Conservation (phyloP, 805 yeast species). For the Komagataella kurtzmanii region DNA sequence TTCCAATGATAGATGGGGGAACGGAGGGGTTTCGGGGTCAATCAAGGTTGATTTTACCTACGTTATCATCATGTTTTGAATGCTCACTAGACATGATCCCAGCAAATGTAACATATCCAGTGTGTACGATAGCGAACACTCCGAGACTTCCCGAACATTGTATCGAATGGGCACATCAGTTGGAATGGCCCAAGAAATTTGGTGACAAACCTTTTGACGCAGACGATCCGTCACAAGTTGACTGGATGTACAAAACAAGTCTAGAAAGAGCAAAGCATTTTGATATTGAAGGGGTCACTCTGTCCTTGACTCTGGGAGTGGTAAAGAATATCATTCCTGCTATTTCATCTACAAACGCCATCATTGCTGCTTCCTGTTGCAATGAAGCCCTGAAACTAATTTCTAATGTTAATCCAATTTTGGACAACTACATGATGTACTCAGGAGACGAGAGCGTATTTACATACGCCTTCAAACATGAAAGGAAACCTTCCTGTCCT, state of each 20-base stretch:
- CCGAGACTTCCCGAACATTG: constrained; percentile 95
- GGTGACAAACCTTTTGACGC: constrained; percentile 42
- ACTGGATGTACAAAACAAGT: constrained; percentile 46
- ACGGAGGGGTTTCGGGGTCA: constrained; percentile 93
- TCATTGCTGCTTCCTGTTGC: constrained; percentile 81
- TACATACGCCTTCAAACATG: constrained; percentile 26
- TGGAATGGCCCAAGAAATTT: constrained; percentile 53
- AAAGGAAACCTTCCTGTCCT: constrained; percentile 23
- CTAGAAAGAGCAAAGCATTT: constrained; percentile 45
- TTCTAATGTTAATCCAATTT: constrained; percentile 50
- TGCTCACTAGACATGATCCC: constrained; percentile 73
- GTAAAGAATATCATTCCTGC: constrained; percentile 90
- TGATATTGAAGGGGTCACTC: constrained; percentile 66
- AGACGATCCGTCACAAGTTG: constrained; percentile 54
- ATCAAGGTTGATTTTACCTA: constrained; percentile 75
- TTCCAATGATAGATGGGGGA: constrained; percentile 85
- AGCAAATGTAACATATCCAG: constrained; percentile 57
- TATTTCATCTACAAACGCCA: constrained; percentile 86
- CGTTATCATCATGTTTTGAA: constrained; percentile 82
- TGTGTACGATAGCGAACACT: constrained; percentile 88
- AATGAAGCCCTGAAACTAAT: constrained; percentile 75
- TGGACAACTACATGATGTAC: constrained; percentile 76
- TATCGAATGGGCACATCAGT: constrained; percentile 74
- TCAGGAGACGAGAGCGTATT: constrained; percentile 53
- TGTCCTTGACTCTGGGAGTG: constrained; percentile 66